A percentile compares a stretch with the other conserved stretches of the same genome.
phyloP scores from a whole-genome alignment of 1,139 yeast genomes.

The Suhomyces guaymorum region DNA sequence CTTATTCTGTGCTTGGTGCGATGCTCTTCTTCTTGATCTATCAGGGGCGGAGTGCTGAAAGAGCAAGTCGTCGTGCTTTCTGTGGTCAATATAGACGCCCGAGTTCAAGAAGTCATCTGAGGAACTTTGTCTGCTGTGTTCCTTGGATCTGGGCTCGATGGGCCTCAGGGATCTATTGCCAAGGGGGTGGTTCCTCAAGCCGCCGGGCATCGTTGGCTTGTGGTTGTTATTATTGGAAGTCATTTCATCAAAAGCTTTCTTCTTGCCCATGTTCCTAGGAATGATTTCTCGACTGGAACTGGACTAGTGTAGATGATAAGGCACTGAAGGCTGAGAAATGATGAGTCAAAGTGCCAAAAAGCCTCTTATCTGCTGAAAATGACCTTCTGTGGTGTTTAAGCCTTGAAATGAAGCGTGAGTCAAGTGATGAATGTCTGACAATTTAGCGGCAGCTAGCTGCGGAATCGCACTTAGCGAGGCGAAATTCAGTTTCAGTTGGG shows the following conservation, averaged over 20 bases:
- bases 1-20: conserved; percentile 1
- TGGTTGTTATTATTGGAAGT: not conserved
- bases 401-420: too few relatives aligned
- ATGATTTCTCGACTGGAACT: too few relatives aligned
- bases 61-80: conserved; percentile 31
- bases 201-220: not conserved
- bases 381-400: too few relatives aligned
- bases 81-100: conserved; percentile 38
- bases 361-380: too few relatives aligned
- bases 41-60: conserved; percentile 37
- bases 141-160: not conserved
- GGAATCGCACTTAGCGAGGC: not conserved
- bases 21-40: conserved; percentile 30
- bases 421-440: too few relatives aligned
- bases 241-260: not conserved
- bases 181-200: not conserved
- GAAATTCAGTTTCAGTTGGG: not conserved
- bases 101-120: conserved; percentile 13
- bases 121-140: conserved; percentile 12
- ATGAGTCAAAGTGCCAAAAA: too few relatives aligned
- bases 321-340: too few relatives aligned
- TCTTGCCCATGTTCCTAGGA: too few relatives aligned
- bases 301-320: too few relatives aligned
- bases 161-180: conserved; percentile 1
- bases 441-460: too few relatives aligned